Evolutionary conservation across 2,329 filamentous ascomycete genomes (phyloP), one percentile per base, ranked within the genome.

Genomic region (Paecilomyces fulvus): DNA sequence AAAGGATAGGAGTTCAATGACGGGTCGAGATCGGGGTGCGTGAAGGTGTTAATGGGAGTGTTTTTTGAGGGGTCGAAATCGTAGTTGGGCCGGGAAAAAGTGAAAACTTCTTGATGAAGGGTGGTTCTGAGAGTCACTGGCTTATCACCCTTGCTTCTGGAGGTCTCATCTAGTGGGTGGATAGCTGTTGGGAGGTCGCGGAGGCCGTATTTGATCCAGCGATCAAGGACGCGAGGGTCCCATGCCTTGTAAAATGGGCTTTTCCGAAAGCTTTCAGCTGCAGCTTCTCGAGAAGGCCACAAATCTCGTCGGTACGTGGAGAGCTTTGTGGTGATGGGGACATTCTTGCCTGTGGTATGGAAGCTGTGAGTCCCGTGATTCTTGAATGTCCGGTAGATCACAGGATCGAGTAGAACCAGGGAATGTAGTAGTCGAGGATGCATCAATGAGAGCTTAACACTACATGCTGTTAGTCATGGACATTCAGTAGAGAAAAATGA

Each of bases 341-440:
- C 67, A 43, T 64, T 64, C 14, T 61, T 59, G 25, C 58, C 55
- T 23, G 56, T 48, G 17, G 65, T 58, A 31, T 63, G 64, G n/a
- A 61, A 55, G 12, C 57, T 51, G 30, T 66, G 30, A 70, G 66
- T 61, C n/a, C 68, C 73, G 61, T 68, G 71, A 31, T 60, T n/a
- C 21, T 68, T 65, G 71, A 63, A 63, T 79, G 77, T 76, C 72
- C 58, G 73, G 65, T 83, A 80, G 62, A 96, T 86, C 59, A 94
- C 88, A 0, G 92, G 90, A 67, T 96, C 92, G n/a, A 96, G 76
- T 30, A 95, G 80, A 49, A 95, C 77, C 6, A 96, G 73, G 7
- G 83, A 82, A 59, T 85, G 82, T 61, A 96, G 80, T 20, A 96
- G 83, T 7, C 91, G 87, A 1, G 92, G 91, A 72, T 96, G 88